Percentiles rank a stretch among this genome's conserved stretches.
phyloP scores from a whole-genome alignment of 495 filamentous ascomycete genomes.

The Hypoxylon fuscum region DNA sequence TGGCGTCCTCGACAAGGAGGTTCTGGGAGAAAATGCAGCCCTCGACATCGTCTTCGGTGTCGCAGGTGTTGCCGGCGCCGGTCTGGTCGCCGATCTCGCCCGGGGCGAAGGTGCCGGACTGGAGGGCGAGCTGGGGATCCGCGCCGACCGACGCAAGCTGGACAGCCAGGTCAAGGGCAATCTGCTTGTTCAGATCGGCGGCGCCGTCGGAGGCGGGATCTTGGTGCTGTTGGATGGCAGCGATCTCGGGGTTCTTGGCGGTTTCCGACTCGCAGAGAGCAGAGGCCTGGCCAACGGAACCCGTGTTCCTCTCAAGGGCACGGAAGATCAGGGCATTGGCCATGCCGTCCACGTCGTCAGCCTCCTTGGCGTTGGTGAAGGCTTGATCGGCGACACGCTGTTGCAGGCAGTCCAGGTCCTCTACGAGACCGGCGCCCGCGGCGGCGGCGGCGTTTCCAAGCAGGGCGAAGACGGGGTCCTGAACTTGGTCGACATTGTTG shows the following conservation, averaged over 20 bases:
- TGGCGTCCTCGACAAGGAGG: constrained; percentile 66
- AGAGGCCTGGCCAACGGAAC: constrained; percentile 62
- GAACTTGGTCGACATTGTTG: constrained; percentile 69
- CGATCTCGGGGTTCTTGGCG: constrained; percentile 75
- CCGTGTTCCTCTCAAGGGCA: constrained; percentile 70
- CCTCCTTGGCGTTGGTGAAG: constrained; percentile 74
- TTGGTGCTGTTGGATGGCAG: constrained; percentile 70
- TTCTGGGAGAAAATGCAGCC: constrained; percentile 72
- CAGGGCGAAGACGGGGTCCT: constrained; percentile 69
- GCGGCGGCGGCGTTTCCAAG: constrained; percentile 69
- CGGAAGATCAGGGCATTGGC: constrained; percentile 68
- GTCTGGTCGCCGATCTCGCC: constrained; percentile 66
- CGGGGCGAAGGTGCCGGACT: constrained; percentile 67
- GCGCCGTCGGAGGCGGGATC: constrained; percentile 65
- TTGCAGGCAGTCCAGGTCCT: constrained; percentile 70
- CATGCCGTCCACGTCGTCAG: constrained; percentile 64
- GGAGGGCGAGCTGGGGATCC: constrained; percentile 64
- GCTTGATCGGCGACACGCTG: constrained; percentile 74
- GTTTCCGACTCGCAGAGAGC: constrained; percentile 63
- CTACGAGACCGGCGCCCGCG: constrained; percentile 63
- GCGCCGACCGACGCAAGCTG: constrained; percentile 66
- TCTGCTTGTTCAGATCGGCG: constrained; percentile 60
- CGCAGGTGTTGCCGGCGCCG: constrained; percentile 66
- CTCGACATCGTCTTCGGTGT: constrained; percentile 56
- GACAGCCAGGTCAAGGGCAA: constrained; percentile 63